Evolutionary conservation across 257 asterid species (phyloP), one percentile per base, ranked within the genome.

Genomic region (Linaria vulgaris): DNA sequence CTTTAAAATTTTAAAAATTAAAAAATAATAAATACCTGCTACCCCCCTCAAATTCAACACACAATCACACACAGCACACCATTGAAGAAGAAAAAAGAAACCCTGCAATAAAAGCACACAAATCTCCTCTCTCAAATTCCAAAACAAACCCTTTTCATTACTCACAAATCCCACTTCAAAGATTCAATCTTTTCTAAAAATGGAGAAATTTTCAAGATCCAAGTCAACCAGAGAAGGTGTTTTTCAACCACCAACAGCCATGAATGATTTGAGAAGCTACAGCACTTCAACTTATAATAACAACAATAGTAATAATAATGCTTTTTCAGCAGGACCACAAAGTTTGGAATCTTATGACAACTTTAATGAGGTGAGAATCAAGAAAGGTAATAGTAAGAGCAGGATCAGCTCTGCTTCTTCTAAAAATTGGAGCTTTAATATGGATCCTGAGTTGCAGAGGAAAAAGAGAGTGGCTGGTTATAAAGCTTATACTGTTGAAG

Each of bases 381-480:
- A 84, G 77, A 81, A 80, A 61, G 68, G 58, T 51, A 83, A 27
- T 19, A 77, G n/a, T n/a, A n/a, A 79, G 75, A 87, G 80, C 72
- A 81, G 73, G 9, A 41, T 63, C 3, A 58, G 61, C 9, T 56
- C 72, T 16, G 71, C 69, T 50, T 63, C 72, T 59, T 34, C 79
- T 13, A 84, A 74, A 59, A 78, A 23, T n/a, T 79, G 88, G 88
- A 78, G 73, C 21, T 72, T 84, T 13, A 73, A 51, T 63, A 21
- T 69, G 59, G 91, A 87, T 53, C 86, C 88, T 24, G 94, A 90
- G 21, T 59, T 90, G 68, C 94, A 79, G 66, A 85, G 97, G 73
- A 90, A 87, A 69, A 90, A 74, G 73, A 85, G 97, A 65, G 87
- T 90, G 63, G 89, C 78, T 43, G 69, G 82, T 0, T 90, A 90